Base-by-base conservation (phyloP, 164 flowering plant genomes). In the Nymphaea thermarum region DNA sequence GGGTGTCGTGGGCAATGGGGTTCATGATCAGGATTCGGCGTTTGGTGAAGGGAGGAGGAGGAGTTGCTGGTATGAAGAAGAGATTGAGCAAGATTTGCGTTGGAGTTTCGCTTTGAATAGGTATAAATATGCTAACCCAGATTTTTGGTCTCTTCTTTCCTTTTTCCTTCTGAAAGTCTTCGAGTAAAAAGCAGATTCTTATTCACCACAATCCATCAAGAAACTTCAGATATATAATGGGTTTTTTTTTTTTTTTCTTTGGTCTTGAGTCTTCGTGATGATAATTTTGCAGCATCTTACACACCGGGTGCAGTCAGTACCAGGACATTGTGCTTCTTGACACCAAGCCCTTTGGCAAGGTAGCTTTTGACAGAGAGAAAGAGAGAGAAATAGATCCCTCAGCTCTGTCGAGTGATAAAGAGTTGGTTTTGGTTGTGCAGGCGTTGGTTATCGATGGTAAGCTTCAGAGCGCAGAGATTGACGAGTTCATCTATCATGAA, bases 41-140 rank as follows among this genome's bases (percentile, higher is more conserved):
- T 80, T 44, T 16, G 77, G 71, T 4, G 78, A 69, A 67, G 84
- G 77, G 15, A 83, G 82, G 53, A 85, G 97, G 72, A 91, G 83
- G 82, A 84, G 93, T 68, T 91, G 96, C 71, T 92, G 98, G 98
- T 92, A 90, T 76, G 98, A 92, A 73, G 96, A 92, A 78, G 96
- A 88, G 77, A 90, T 92, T 74, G 96, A 92, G 70, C 87, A 84
- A 42, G 80, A 90, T 70, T 71, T 92, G 66, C 83, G 87, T 76
- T 88, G 91, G 94, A 85, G 85, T 69, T 92, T 87, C 80, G 96
- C 95, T 71, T 90, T 90, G 67, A 89, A 88, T 55, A 89, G 97
- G 97, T 88, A 77, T 17, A 63, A 62, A 17, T 41, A 51, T 3
- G 3, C 6, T 15, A 41, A 4, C 2, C 67, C 43, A 16, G 55